Evolutionary conservation across 768 basidiomycete genomes (phyloP).

Genomic region (Cyathus striatus): DNA sequence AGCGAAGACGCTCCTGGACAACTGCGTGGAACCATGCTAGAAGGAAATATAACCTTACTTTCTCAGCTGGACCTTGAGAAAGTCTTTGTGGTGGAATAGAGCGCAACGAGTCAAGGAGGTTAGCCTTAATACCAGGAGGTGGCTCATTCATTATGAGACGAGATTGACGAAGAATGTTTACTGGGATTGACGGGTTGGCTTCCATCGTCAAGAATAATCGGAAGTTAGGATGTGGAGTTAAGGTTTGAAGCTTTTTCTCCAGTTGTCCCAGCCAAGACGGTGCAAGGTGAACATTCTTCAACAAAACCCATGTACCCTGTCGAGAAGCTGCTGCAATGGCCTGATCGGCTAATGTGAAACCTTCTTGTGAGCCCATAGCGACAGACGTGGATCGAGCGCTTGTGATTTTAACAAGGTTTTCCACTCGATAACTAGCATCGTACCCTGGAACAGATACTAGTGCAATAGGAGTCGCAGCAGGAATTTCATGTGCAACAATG

Average conservation of each 20-base stretch:
- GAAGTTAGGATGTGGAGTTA: conserved; percentile 88
- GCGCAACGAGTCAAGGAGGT: conserved; percentile 84
- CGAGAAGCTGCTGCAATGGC: conserved; percentile 90
- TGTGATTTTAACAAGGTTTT: conserved; percentile 76
- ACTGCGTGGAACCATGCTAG: conserved; percentile 99
- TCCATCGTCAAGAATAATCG: conserved; percentile 98
- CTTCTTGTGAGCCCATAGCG: conserved; percentile 98
- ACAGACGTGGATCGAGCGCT: conserved; percentile 80
- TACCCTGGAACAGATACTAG: conserved; percentile 93
- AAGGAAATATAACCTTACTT: conserved; percentile 89
- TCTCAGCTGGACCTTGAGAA: conserved; percentile 86
- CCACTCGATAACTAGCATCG: conserved; percentile 96
- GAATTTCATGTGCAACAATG: conserved; percentile 79
- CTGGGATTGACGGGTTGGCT: conserved; percentile 89
- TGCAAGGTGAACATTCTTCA: conserved; percentile 96
- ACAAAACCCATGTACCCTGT: conserved; percentile 92
- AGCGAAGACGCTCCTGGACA: conserved; percentile 93
- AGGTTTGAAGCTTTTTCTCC: conserved; percentile 93
- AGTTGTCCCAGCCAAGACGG: conserved; percentile 94
- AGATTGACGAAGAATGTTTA: conserved; percentile 94
- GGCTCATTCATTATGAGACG: conserved; percentile 99
- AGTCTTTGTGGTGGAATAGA: conserved; percentile 69
- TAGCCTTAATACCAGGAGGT: conserved; percentile 94
- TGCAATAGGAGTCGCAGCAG: conserved; percentile 78
- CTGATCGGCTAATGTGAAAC: conserved; percentile 93